Base-by-base conservation (phyloP, 2,329 filamentous ascomycete genomes). In the Trichoderma sp. region DNA sequence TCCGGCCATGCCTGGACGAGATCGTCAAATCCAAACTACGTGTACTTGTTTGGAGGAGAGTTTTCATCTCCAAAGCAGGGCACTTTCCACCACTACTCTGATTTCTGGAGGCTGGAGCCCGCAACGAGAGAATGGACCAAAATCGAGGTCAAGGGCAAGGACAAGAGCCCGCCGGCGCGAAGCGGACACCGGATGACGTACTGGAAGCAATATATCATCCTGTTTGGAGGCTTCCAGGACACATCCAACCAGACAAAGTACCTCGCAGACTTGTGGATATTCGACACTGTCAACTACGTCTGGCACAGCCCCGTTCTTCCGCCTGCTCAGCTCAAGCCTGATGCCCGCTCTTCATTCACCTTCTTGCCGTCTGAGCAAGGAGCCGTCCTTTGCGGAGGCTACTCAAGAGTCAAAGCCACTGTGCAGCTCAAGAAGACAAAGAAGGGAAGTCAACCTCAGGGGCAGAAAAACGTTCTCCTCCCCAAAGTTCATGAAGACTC, bases 71-170 rank as follows among this genome's bases (percentile, higher is more conserved):
- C 96, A 2, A 98, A 97, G 78, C 96, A 98, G 80, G 96, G 96
- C 4, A 98, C 95, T 0, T 99, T 99, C 76, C 97, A 99, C 79
- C 96, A 99, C 80, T 99, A 99, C 82, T 97, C 97, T 76, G 96
- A 98, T 81, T 98, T 99, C 79, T 99, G 96, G 95, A 87, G 91
- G 60, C 86, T 98, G 54, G 94, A 98, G 76, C 91, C 95, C 0
- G 86, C 86, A 10, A 90, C 88, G 8, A 86, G 94, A 74, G 96
- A 99, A 82, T 99, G 96, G 96, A 92, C 89, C 68, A 91, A 94
- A 70, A 84, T 99, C 39, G 96, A 99, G 79, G 86, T 85, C 74
- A 88, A 87, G 82, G 92, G 92, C 69, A 88, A 88, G 82, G 91
- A 92, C 68, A 92, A 92, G 79, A 86, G 86, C 43, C 95, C 95